Percentiles rank a stretch among this genome's conserved stretches.
phyloP scores from a whole-genome alignment of 2,329 filamentous ascomycete species.

The Aureobasidium subglaciale region DNA sequence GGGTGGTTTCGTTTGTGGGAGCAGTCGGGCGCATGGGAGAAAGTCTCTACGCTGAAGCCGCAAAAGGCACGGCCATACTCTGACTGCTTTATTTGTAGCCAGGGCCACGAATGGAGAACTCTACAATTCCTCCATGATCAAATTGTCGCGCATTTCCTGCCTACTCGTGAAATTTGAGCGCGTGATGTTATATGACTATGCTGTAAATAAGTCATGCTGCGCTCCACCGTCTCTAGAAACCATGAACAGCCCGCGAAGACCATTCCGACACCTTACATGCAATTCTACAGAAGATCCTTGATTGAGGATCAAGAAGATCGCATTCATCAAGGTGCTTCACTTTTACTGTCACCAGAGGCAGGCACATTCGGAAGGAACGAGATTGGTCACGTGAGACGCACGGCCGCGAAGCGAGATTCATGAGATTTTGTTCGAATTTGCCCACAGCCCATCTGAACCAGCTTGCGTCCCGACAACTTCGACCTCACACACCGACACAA shows the following conservation, averaged over 20 bases:
- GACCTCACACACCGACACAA: conserved; percentile 48
- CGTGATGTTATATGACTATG: neutral
- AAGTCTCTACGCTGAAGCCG: conserved; percentile 8
- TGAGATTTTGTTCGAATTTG: conserved; percentile 6
- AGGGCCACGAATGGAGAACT: conserved; percentile 12
- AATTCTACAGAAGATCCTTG: neutral
- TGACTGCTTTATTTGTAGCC: conserved; percentile 6
- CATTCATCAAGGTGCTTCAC: neutral
- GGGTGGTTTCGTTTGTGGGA: conserved; percentile 9
- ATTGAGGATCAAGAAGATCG: neutral
- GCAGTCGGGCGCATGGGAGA: conserved; percentile 13
- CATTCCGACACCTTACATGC: too few relatives aligned
- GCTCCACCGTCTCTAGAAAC: too few relatives aligned
- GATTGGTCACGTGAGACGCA: conserved; percentile 1
- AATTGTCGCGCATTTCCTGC: neutral
- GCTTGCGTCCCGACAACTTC: conserved; percentile 14
- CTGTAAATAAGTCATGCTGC: too few relatives aligned
- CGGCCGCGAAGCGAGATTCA: conserved; percentile 9
- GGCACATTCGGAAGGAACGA: neutral
- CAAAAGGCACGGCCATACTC: conserved; percentile 15
- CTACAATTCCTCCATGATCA: neutral
- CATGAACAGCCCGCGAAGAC: too few relatives aligned
- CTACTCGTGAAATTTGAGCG: neutral
- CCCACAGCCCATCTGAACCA: neutral
- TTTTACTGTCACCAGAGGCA: neutral